These are phyloP conservation scores for Yarrowia deformans DNA, from an alignment of 805 yeast genomes.

Conservation along the genomic window DNA sequence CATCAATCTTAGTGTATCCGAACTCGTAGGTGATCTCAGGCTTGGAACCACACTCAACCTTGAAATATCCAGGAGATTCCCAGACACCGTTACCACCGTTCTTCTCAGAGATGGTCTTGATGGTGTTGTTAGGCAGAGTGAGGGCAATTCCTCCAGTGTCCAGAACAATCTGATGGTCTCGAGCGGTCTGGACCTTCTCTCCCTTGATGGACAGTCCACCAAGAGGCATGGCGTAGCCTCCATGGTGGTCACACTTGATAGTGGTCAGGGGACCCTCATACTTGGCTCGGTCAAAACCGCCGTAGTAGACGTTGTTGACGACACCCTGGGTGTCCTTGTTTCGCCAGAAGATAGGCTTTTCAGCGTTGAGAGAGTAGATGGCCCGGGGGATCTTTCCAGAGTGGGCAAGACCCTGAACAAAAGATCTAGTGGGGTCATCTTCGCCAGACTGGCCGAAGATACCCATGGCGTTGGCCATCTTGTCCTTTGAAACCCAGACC, in stretches of 20 bases:
- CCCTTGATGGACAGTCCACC: slow-evolving; percentile 13
- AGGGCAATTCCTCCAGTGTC: slow-evolving; percentile 5
- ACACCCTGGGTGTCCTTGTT: not conserved
- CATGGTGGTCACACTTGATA: not conserved
- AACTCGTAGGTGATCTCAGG: not conserved
- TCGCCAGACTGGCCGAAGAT: slow-evolving; percentile 10
- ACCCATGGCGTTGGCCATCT: not conserved
- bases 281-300: slow-evolving; percentile 13
- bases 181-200: not conserved
- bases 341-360: not conserved
- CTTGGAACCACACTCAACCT: not conserved
- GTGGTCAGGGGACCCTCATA: slow-evolving; percentile 13
- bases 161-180: not conserved
- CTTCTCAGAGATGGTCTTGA: not conserved
- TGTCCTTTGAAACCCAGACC: not conserved
- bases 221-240: slow-evolving; percentile 18
- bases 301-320: slow-evolving; percentile 14
- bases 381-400: slow-evolving; percentile 8
- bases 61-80: not conserved
- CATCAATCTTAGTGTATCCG: slow-evolving; percentile 3
- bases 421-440: not conserved
- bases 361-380: slow-evolving; percentile 5
- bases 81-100: not conserved
- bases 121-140: not conserved
- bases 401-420: slow-evolving; percentile 1